Evolutionary conservation across 352 stramenopile species (phyloP).

Genomic region (Phytophthora ramorum): DNA sequence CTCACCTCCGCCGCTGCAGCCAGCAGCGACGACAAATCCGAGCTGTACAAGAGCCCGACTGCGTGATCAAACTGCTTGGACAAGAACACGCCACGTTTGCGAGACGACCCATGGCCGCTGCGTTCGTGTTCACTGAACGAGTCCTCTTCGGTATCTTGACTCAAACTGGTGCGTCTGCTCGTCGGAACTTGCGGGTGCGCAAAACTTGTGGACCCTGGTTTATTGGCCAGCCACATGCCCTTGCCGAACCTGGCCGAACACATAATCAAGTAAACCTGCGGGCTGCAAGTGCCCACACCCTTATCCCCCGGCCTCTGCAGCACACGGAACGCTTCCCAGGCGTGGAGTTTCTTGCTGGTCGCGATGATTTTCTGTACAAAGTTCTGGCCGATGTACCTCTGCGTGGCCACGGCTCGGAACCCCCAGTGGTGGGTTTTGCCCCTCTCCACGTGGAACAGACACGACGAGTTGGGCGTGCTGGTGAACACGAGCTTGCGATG

Average conservation of each 20-base stretch:
- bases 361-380: constrained; percentile 69
- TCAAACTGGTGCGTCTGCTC: constrained; percentile 29
- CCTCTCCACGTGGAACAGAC: constrained; percentile 74
- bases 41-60: constrained; percentile 71
- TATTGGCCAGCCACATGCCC: constrained; percentile 80
- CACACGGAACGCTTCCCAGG: constrained; percentile 80
- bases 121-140: constrained; percentile 22
- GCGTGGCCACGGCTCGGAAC: constrained; percentile 66
- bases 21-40: constrained; percentile 64
- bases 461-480: constrained; percentile 59
- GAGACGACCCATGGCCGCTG: constrained; percentile 6
- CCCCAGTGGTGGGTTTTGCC: constrained; percentile 87
- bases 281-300: constrained; percentile 18
- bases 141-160: constrained; percentile 22
- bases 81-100: constrained; percentile 52
- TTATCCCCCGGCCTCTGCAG: constrained; percentile 50
- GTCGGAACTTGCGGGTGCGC: constrained; percentile 20
- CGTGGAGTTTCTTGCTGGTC: constrained; percentile 68
- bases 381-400: constrained; percentile 81
- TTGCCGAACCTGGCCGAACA: constrained; percentile 83
- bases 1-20: constrained; percentile 9
- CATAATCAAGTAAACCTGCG: constrained; percentile 70
- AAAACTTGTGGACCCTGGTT: constrained; percentile 27
- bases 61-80: constrained; percentile 80
- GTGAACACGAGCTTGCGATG: constrained; percentile 79